Evolutionary conservation across 352 stramenopile species (phyloP), one percentile per base, ranked within the genome.

Genomic region (Phytophthora macrochlamydospora): DNA sequence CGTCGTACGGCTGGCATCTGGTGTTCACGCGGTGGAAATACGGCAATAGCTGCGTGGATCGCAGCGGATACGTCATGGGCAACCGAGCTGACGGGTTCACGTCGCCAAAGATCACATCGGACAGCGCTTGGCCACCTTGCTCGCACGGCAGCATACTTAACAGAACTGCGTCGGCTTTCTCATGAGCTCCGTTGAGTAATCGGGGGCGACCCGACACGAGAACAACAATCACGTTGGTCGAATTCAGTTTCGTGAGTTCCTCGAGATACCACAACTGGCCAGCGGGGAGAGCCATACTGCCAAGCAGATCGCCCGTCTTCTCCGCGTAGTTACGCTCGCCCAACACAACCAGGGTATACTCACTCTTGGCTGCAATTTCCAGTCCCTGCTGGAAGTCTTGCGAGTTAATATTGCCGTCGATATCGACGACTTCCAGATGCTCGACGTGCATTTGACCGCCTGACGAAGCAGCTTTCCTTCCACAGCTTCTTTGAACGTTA

Each of bases 301-400:
- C 69, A 0, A 76, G 64, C 35, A 94, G 87, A 56, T 97, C 87
- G 1, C 90, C 90, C 14, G 65, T 75, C 38, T 95, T 96, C 56
- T 97, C 90, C 0, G 90, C 76, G 51, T 95, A 96, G n/a, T 82
- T 87, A 30, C 43, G 59, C 56, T 97, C 90, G 9, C 90, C 90
- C 6, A 97, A 50, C 13, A 73, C 79, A 2, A 90, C 78, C 8
- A 97, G 51, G 2, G 91, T 93, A 56, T 89, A 92, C 38, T 91
- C 73, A 13, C 85, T 89, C 32, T 73, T 75, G 1, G 67, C 58
- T 29, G 85, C 87, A n/a, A 84, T 64, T 35, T 58, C 51, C 5
- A 87, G 50, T 18, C 73, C 85, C 40, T 49, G 51, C 0, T 81
- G 60, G n/a, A 81, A 75, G 12, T 90, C 77, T 6, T 81, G 59